Percentiles rank a stretch among this genome's conserved stretches.
Evolutionary conservation across 2,329 filamentous ascomycete genomes (phyloP).

Genomic region (Pseudogymnoascus sp.): DNA sequence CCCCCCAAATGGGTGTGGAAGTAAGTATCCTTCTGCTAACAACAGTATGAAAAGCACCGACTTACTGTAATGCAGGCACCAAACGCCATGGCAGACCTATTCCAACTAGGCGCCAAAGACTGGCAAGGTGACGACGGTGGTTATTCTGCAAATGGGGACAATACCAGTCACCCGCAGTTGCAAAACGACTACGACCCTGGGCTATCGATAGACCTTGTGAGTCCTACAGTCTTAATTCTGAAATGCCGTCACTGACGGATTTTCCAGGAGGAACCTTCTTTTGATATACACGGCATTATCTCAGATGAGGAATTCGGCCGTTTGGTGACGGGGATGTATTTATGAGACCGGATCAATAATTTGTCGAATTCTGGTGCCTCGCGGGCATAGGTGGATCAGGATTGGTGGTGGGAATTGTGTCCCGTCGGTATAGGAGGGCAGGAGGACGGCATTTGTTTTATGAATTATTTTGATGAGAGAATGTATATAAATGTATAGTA

Average conservation of each 20-base stretch:
- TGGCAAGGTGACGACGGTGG: not conserved
- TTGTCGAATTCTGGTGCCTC: not conserved
- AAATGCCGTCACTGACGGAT: not conserved
- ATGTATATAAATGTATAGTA: not conserved
- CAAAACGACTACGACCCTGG: not conserved
- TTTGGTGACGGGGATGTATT: not conserved
- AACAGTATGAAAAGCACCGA: not conserved
- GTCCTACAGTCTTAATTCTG: not conserved
- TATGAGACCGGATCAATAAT: not conserved
- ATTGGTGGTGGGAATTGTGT: not conserved
- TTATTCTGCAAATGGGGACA: not conserved
- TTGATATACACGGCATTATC: not conserved
- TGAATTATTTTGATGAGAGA: not conserved
- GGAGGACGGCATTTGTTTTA: not conserved
- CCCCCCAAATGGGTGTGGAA: not conserved
- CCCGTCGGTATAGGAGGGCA: too few relatives aligned
- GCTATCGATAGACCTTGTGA: not conserved
- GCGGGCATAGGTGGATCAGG: not conserved
- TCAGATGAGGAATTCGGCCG: not conserved
- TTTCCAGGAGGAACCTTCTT: not conserved
- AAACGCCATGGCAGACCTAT: not conserved
- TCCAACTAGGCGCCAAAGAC: not conserved
- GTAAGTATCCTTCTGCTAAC: not conserved
- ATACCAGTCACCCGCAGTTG: not conserved
- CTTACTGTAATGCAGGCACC: not conserved